phyloP scores from a whole-genome alignment of 106 monocot species.

The Acorus gramineus region DNA sequence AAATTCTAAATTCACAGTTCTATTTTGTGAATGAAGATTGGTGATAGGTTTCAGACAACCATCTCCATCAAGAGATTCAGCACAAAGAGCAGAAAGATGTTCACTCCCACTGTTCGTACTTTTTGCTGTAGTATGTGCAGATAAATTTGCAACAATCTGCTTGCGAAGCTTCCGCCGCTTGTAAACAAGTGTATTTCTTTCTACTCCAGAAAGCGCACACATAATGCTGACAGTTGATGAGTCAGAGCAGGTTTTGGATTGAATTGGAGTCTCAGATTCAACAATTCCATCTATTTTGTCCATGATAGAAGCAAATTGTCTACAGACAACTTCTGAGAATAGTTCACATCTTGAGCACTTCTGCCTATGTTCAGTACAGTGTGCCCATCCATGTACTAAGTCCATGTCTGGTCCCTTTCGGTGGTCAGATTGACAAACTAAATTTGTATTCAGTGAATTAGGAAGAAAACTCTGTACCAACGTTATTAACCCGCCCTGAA shows the following conservation, averaged over 20 bases:
- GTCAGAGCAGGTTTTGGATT: constrained; percentile 11
- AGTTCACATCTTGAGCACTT: constrained; percentile 4
- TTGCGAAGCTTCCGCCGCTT: constrained; percentile 9
- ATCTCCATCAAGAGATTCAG: too few relatives aligned
- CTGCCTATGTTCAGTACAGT: constrained; percentile 9
- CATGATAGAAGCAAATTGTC: not conserved
- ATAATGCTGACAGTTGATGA: constrained; percentile 11
- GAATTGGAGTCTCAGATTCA: not conserved
- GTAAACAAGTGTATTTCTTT: constrained; percentile 23
- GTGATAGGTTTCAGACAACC: too few relatives aligned
- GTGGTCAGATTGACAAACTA: constrained; percentile 8
- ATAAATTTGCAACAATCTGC: too few relatives aligned
- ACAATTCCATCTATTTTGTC: not conserved
- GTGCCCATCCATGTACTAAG: constrained; percentile 13
- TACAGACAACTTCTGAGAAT: not conserved
- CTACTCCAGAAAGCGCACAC: constrained; percentile 1
- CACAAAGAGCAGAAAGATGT: too few relatives aligned
- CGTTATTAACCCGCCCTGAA: constrained; percentile 17
- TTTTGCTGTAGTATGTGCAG: too few relatives aligned
- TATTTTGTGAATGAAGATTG: too few relatives aligned
- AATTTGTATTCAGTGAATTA: constrained; percentile 6
- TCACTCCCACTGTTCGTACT: too few relatives aligned
- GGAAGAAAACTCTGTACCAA: constrained; percentile 12
- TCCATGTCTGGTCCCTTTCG: not conserved
- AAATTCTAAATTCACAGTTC: too few relatives aligned